A percentile compares a stretch with the other conserved stretches of the same genome.
These are phyloP conservation scores for Pythium scleroteichum DNA, from an alignment of 352 stramenopile genomes.

Conservation along the genomic window DNA sequence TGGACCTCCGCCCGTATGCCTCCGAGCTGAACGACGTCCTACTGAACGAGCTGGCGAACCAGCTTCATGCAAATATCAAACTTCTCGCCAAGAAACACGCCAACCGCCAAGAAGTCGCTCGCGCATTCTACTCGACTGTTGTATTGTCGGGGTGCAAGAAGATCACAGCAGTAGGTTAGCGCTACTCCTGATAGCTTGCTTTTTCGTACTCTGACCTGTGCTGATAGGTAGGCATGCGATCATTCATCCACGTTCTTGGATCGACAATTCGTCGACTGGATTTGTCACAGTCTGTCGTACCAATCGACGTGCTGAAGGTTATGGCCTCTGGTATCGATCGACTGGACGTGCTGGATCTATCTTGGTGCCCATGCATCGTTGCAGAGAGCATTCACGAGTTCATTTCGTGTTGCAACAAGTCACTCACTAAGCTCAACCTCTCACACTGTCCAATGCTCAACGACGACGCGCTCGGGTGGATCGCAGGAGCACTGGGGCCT, in stretches of 20 bases:
- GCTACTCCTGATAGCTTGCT: not conserved
- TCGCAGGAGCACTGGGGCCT: constrained; percentile 58
- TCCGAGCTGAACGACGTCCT: constrained; percentile 54
- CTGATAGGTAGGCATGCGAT: constrained; percentile 66
- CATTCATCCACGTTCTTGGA: constrained; percentile 65
- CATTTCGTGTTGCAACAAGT: constrained; percentile 66
- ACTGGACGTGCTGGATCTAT: constrained; percentile 62
- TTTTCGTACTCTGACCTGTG: not conserved
- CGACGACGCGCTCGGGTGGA: constrained; percentile 73
- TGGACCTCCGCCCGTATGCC: constrained; percentile 51
- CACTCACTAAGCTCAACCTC: constrained; percentile 57
- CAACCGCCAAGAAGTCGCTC: constrained; percentile 16
- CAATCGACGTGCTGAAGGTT: constrained; percentile 66
- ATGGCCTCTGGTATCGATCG: constrained; percentile 62
- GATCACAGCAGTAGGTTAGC: constrained; percentile 43
- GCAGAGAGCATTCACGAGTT: constrained; percentile 65
- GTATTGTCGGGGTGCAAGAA: constrained; percentile 56
- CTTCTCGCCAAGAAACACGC: constrained; percentile 17
- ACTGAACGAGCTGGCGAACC: constrained; percentile 58
- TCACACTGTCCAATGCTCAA: constrained; percentile 59
- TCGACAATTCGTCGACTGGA: constrained; percentile 47
- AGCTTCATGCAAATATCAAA: constrained; percentile 45
- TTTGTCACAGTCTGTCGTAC: constrained; percentile 49
- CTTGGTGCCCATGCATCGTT: constrained; percentile 50
- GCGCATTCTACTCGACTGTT: constrained; percentile 44